Evolutionary conservation across 75 land plant genomes (phyloP), one percentile per base, ranked within the genome.

Genomic region (Gnetum montanum): DNA sequence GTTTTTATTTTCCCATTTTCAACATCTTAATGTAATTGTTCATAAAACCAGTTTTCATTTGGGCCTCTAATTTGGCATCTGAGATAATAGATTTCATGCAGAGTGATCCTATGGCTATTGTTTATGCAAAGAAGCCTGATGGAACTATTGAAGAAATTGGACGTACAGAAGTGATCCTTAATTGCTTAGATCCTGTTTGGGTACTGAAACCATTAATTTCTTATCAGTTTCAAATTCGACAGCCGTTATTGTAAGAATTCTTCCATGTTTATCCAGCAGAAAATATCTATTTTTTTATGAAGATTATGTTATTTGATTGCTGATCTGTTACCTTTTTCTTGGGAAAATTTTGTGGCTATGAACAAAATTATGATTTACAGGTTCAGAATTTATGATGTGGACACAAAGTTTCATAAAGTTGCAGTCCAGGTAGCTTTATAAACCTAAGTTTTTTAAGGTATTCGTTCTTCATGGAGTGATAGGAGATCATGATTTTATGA

Each of bases 101-200:
- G 97, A 91, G 97, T 76, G 97, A 91, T 83, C 97, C 97, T 22
- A 77, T 91, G 88, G 81, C 74, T 19, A 88, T 87, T 34, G 59
- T 70, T 1, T 91, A 68, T 59, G 23, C 34, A 34, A 86, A 75
- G 67, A 82, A 72, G 59, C 70, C 25, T 43, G 73, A 86, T 64
- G 88, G 88, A 15, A 65, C 4, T 10, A 67, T 87, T 7, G 77
- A 76, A 56, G 97, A 92, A 62, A 25, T 92, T 48, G 96, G 97
- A 1, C 96, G 96, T 5, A 89, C 96, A n/a, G 97, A 92, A 79
- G 95, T 89, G 2, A 73, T 89, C 36, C 33, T 84, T 59, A 92
- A 92, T 57, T 56, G 62, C 47, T 46, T 92, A 15, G 60, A 79
- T 58, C 97, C 97, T 38, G 36, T 45, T 34, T 92, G 97, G 97